phyloP scores from a whole-genome alignment of 2,329 filamentous ascomycete genomes.

The Sclerotinia glacialis region DNA sequence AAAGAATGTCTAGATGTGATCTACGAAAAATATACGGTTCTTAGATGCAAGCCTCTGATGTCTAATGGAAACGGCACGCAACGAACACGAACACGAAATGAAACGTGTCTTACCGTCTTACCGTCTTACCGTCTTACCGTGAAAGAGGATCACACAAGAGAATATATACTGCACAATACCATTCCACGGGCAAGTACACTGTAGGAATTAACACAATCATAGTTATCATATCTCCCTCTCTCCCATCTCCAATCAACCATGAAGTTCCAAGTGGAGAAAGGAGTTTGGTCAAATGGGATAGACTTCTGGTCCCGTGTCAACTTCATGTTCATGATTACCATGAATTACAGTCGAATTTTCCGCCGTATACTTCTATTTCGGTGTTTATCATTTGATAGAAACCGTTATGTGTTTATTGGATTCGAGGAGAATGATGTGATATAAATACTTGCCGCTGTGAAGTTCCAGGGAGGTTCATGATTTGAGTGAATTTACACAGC shows the following conservation, averaged over 20 bases:
- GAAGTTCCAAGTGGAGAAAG: conserved; percentile 1
- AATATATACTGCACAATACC: background rate
- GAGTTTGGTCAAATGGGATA: background rate
- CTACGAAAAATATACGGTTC: no score
- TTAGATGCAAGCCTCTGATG: no score
- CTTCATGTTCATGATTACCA: background rate
- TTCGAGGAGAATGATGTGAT: background rate
- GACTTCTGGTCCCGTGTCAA: background rate
- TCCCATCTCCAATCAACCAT: background rate
- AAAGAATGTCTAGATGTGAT: no score
- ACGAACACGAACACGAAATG: no score
- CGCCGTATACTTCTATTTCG: no score
- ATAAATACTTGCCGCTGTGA: background rate
- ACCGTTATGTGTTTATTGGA: background rate
- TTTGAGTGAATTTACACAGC: background rate
- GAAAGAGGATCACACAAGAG: no score
- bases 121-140: no score
- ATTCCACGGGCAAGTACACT: background rate
- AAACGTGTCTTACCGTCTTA: no score
- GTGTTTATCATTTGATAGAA: background rate
- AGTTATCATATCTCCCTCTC: background rate
- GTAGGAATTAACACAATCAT: no score
- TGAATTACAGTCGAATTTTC: background rate
- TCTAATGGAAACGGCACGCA: no score
- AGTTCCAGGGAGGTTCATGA: background rate